Percentiles rank a stretch among this genome's conserved stretches.
Evolutionary conservation across 2,329 filamentous ascomycete genomes (phyloP).

Genomic region (Neoascochyta sp.): DNA sequence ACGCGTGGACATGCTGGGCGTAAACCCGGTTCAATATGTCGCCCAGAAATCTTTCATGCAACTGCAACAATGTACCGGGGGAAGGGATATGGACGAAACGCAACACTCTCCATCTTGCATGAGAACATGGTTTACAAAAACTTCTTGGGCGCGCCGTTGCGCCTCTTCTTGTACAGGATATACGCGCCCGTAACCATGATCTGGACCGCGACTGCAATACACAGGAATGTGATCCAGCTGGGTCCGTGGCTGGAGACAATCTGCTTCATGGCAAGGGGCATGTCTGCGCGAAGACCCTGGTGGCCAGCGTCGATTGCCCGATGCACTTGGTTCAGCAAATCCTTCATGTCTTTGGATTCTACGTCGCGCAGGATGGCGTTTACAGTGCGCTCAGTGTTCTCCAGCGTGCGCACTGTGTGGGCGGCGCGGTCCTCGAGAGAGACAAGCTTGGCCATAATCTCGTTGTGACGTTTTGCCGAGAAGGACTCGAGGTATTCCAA

Average conservation of each 20-base stretch:
- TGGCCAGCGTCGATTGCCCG: slow-evolving; percentile 53
- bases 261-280: slow-evolving; percentile 44
- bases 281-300: slow-evolving; percentile 48
- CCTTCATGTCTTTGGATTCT: slow-evolving; percentile 55
- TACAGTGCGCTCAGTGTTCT: slow-evolving; percentile 52
- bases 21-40: too few relatives aligned
- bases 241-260: slow-evolving; percentile 54
- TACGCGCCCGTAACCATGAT: slow-evolving; percentile 66
- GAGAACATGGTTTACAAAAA: slow-evolving; percentile 59
- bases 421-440: slow-evolving; percentile 31
- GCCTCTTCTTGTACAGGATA: slow-evolving; percentile 74
- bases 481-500: slow-evolving; percentile 51
- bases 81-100: too few relatives aligned
- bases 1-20: too few relatives aligned
- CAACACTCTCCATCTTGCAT: not conserved
- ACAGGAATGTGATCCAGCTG: slow-evolving; percentile 60
- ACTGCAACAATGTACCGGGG: too few relatives aligned
- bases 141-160: slow-evolving; percentile 79
- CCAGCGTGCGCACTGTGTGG: slow-evolving; percentile 47
- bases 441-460: slow-evolving; percentile 41
- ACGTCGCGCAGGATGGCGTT: slow-evolving; percentile 52
- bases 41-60: too few relatives aligned
- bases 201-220: slow-evolving; percentile 72
- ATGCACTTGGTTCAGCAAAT: slow-evolving; percentile 53
- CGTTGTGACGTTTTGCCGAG: slow-evolving; percentile 56